Evolutionary conservation across 1,284 basidiomycete species (phyloP).

Genomic region (Tranzscheliella williamsii): DNA sequence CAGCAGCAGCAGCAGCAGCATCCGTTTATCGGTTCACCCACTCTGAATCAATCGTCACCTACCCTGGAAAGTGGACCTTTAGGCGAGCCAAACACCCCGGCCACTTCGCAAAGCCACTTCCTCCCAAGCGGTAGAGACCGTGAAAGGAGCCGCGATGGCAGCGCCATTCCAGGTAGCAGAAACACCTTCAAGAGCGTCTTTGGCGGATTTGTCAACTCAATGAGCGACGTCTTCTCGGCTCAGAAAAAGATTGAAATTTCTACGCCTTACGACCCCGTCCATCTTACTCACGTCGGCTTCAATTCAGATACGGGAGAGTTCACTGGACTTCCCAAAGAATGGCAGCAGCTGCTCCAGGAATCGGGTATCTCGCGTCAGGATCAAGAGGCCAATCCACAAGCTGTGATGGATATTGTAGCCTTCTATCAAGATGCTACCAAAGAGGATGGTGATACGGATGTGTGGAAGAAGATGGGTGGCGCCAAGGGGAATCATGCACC

Average conservation of each 20-base stretch:
- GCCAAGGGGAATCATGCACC: constrained; percentile 37
- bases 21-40: constrained; percentile 16
- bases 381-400: constrained; percentile 97
- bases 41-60: constrained; percentile 27
- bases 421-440: constrained; percentile 81
- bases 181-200: constrained; percentile 60
- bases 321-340: constrained; percentile 89
- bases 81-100: constrained; percentile 6
- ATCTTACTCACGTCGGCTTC: constrained; percentile 98
- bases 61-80: constrained; percentile 11
- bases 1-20: no score
- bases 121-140: constrained; percentile 22
- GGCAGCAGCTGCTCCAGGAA: constrained; percentile 96
- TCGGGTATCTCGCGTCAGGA: constrained; percentile 91
- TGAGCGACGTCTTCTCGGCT: constrained; percentile 73
- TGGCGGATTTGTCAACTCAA: constrained; percentile 61
- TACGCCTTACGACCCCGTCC: constrained; percentile 97
- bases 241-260: constrained; percentile 90
- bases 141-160: constrained; percentile 35
- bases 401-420: constrained; percentile 97
- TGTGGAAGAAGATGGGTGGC: constrained; percentile 61
- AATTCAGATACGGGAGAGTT: constrained; percentile 97
- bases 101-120: constrained; percentile 40
- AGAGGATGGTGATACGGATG: constrained; percentile 53
- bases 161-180: constrained; percentile 23